phyloP scores from a whole-genome alignment of 192 early-diverging fungal genomes.

The Coemansia erecta region DNA sequence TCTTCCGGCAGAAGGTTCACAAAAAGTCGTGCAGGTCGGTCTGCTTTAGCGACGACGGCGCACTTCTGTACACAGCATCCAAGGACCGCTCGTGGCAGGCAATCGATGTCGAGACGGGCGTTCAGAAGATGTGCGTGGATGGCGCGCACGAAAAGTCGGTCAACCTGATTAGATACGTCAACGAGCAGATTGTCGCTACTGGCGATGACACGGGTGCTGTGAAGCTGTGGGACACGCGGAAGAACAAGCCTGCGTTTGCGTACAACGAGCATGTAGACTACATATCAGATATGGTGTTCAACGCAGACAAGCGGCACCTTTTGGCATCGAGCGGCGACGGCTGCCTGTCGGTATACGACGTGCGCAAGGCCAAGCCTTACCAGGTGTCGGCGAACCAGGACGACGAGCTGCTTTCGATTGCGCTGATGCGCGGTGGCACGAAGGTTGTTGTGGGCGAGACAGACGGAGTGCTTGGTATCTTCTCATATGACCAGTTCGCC shows the following conservation, averaged over 20 bases:
- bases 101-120: conserved; percentile 74
- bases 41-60: conserved; percentile 76
- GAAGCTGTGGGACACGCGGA: conserved; percentile 86
- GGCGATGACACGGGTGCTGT: conserved; percentile 92
- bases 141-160: conserved; percentile 83
- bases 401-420: conserved; percentile 87
- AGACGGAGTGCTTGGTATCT: conserved; percentile 84
- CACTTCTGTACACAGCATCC: conserved; percentile 66
- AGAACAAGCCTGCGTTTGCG: conserved; percentile 69
- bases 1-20: conserved; percentile 53
- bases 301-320: conserved; percentile 69
- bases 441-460: conserved; percentile 92
- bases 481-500: conserved; percentile 87
- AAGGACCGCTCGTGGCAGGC: conserved; percentile 82
- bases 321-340: conserved; percentile 88
- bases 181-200: conserved; percentile 78
- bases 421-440: conserved; percentile 59
- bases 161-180: conserved; percentile 70
- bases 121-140: conserved; percentile 63
- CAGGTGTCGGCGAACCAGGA: conserved; percentile 93
- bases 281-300: conserved; percentile 83
- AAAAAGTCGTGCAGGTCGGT: conserved; percentile 87
- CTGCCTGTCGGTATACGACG: conserved; percentile 85
- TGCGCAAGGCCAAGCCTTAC: conserved; percentile 80
- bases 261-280: conserved; percentile 90